A percentile compares a stretch with the other conserved stretches of the same genome.
Evolutionary conservation across 768 basidiomycete species (phyloP).

Genomic region (Macrolepiota fuliginosa): DNA sequence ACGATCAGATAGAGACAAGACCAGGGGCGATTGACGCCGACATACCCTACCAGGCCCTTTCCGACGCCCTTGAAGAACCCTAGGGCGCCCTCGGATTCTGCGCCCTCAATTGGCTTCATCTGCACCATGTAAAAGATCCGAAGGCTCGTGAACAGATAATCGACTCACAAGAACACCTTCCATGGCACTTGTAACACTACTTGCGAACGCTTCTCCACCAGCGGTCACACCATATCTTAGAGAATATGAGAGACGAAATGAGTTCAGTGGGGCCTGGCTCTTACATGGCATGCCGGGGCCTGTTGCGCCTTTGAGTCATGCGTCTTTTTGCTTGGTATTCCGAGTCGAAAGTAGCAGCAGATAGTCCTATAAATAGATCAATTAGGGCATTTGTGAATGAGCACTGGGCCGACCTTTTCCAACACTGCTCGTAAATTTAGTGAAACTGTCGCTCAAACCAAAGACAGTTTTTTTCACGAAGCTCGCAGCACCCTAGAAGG

Average conservation of each 20-base stretch:
- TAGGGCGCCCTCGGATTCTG: conserved; percentile 88
- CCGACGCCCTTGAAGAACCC: conserved; percentile 99
- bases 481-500: conserved; percentile 85
- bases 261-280: conserved; percentile 19
- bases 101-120: conserved; percentile 98
- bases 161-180: conserved; percentile 83
- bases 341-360: conserved; percentile 94
- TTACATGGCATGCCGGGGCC: conserved; percentile 93
- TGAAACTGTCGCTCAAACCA: conserved; percentile 91
- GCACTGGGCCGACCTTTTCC: conserved; percentile 69
- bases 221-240: conserved; percentile 91
- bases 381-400: neutral
- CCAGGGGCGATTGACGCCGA: neutral
- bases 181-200: conserved; percentile 91
- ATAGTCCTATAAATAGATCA: conserved; percentile 58
- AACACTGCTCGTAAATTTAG: conserved; percentile 97
- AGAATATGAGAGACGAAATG: neutral
- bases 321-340: conserved; percentile 92
- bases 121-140: conserved; percentile 27
- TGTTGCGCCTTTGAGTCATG: conserved; percentile 88
- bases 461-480: conserved; percentile 99
- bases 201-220: conserved; percentile 92
- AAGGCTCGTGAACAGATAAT: neutral
- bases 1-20: neutral
- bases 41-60: conserved; percentile 91